Evolutionary conservation across 2,329 filamentous ascomycete species (phyloP).

Genomic region (Fusarium redolens): DNA sequence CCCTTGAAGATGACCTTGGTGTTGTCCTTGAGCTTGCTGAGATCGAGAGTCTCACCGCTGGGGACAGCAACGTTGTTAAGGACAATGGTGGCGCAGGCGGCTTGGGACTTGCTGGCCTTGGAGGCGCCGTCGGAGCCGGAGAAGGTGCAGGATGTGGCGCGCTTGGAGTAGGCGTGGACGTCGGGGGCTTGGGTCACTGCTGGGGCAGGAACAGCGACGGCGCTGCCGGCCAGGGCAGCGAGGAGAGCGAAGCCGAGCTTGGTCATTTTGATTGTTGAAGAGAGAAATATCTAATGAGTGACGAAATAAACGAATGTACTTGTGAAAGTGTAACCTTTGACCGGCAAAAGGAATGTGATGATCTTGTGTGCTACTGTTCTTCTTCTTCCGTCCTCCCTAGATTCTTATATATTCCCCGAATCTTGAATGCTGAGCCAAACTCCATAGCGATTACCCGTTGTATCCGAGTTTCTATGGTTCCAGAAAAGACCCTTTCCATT

Average conservation of each 20-base stretch:
- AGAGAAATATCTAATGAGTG: background rate
- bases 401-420: constrained; percentile 16
- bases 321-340: constrained; percentile 16
- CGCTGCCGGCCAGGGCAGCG: constrained; percentile 36
- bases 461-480: constrained; percentile 1
- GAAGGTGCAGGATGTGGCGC: constrained; percentile 35
- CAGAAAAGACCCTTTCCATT: background rate
- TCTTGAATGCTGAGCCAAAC: background rate
- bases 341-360: constrained; percentile 33
- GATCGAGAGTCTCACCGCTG: constrained; percentile 35
- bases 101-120: constrained; percentile 25
- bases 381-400: background rate
- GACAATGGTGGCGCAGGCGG: constrained; percentile 33
- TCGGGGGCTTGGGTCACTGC: constrained; percentile 12
- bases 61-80: constrained; percentile 33
- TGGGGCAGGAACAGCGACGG: constrained; percentile 27
- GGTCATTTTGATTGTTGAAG: constrained; percentile 16
- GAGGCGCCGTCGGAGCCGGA: constrained; percentile 34
- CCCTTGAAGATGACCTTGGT: constrained; percentile 42
- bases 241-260: constrained; percentile 21
- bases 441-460: background rate
- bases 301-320: constrained; percentile 6
- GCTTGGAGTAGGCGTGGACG: constrained; percentile 25
- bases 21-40: constrained; percentile 34
- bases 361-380: background rate